These are phyloP conservation scores for Kwoniella sp. DNA, from an alignment of 768 basidiomycete genomes.

Conservation along the genomic window DNA sequence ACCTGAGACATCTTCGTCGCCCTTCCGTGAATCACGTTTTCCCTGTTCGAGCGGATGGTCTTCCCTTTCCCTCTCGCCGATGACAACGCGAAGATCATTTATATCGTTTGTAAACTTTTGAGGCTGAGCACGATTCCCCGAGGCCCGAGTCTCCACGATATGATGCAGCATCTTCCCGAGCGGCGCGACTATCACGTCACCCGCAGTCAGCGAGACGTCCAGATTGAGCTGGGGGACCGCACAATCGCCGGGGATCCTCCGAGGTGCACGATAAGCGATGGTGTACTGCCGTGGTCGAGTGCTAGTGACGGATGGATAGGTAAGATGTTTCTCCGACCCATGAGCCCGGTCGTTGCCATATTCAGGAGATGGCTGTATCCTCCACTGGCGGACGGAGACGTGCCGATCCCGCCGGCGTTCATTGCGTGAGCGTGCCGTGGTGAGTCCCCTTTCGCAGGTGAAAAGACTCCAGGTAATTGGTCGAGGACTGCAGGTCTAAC, in stretches of 20 bases:
- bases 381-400: background rate
- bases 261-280: conserved; percentile 4
- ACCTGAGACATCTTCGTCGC: no score
- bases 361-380: background rate
- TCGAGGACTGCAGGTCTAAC: no score
- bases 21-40: no score
- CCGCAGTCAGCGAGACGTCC: background rate
- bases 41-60: no score
- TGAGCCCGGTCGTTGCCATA: background rate
- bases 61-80: no score
- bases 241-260: background rate
- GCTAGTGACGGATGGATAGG: background rate
- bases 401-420: no score
- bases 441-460: no score
- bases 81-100: no score
- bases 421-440: no score
- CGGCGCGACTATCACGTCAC: conserved; percentile 2
- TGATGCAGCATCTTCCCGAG: conserved; percentile 7
- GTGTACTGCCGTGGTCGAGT: background rate
- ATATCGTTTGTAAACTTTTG: no score
- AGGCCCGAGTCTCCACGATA: background rate
- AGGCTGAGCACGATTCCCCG: no score
- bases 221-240: conserved; percentile 5
- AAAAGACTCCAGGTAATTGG: no score
- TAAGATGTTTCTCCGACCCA: background rate